Evolutionary conservation across 495 filamentous ascomycete genomes (phyloP).

Genomic region (Sphaerosporella brunnea): DNA sequence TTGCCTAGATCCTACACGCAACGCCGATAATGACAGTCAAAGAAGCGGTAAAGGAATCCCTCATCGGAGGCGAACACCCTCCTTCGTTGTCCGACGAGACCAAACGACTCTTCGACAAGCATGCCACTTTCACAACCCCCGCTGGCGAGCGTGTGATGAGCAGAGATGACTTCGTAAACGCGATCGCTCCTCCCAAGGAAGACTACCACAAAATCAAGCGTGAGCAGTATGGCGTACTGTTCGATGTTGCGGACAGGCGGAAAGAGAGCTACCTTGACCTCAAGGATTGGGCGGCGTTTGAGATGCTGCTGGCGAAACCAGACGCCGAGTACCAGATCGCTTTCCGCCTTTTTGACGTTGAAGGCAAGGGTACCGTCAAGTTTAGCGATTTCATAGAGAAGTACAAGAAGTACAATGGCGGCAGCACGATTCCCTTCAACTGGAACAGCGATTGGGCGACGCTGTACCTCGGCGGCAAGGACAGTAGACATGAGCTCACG

Average conservation of each 20-base stretch:
- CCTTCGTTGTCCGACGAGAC: conserved; percentile 19
- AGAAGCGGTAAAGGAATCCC: conserved; percentile 57
- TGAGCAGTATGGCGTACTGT: conserved; percentile 84
- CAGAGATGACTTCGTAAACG: conserved; percentile 70
- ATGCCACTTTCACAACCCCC: conserved; percentile 54
- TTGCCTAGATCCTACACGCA: too few relatives aligned
- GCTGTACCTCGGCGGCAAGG: conserved; percentile 73
- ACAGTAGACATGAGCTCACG: conserved; percentile 69
- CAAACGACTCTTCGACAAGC: conserved; percentile 43
- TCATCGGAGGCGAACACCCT: conserved; percentile 41
- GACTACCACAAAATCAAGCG: conserved; percentile 98
- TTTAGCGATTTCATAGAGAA: conserved; percentile 68
- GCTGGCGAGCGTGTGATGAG: conserved; percentile 65
- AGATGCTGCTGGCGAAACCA: conserved; percentile 81
- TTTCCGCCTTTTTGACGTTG: conserved; percentile 82
- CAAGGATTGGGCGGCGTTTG: conserved; percentile 77
- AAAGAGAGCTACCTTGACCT: conserved; percentile 53
- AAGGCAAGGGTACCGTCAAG: conserved; percentile 64
- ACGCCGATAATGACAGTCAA: conserved; percentile 32
- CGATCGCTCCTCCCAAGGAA: conserved; percentile 69
- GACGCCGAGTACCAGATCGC: conserved; percentile 98
- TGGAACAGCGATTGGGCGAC: conserved; percentile 97
- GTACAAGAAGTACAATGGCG: conserved; percentile 66
- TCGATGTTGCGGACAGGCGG: conserved; percentile 67
- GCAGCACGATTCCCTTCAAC: conserved; percentile 73